These are phyloP conservation scores for Fraxinus dipetala DNA, from an alignment of 305 asterid genomes.

Conservation along the genomic window DNA sequence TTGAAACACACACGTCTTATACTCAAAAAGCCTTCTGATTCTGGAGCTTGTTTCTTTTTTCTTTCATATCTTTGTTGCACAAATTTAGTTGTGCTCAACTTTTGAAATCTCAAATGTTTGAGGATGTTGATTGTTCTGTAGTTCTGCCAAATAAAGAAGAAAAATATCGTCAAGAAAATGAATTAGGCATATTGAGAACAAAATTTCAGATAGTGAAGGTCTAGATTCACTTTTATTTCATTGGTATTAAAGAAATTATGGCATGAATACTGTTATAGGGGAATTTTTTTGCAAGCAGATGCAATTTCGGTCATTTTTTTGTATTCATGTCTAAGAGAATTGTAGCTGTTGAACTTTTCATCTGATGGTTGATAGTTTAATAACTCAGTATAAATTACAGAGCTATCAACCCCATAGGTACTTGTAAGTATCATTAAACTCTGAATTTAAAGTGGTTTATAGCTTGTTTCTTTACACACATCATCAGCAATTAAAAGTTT, in stretches of 20 bases:
- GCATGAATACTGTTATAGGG: neutral
- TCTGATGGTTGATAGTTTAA: neutral
- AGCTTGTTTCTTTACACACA: constrained; percentile 4
- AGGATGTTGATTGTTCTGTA: neutral
- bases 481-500: constrained; percentile 8
- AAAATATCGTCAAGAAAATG: constrained; percentile 3
- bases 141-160: neutral
- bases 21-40: neutral
- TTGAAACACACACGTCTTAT: neutral
- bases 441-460: neutral
- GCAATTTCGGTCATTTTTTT: neutral
- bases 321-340: neutral
- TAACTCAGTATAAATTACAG: neutral
- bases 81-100: neutral
- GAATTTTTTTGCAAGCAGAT: neutral
- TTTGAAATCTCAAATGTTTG: neutral
- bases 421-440: neutral
- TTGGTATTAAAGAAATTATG: neutral
- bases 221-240: neutral
- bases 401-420: neutral
- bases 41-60: neutral
- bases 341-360: neutral
- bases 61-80: neutral
- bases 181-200: neutral
- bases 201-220: constrained; percentile 10